Evolutionary conservation across 164 flowering plant species (phyloP).

Genomic region (Berberis vulgaris): DNA sequence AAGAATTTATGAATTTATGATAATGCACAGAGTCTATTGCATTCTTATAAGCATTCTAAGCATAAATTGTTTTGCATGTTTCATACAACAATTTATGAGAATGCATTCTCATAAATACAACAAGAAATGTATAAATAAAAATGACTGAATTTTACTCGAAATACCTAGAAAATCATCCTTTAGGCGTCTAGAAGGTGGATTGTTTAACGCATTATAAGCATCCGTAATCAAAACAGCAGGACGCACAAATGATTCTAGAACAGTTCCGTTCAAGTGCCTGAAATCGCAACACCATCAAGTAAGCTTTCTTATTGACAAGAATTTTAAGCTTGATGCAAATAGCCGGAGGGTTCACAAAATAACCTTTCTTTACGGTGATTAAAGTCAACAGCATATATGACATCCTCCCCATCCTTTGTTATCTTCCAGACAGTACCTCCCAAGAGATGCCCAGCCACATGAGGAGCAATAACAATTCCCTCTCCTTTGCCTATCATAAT

Average conservation of each 20-base stretch:
- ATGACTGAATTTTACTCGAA: background rate
- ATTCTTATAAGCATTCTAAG: no score
- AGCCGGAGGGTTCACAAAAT: background rate
- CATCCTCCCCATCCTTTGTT: conserved; percentile 96
- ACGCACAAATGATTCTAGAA: conserved; percentile 72
- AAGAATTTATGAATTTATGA: no score
- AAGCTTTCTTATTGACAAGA: background rate
- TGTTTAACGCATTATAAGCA: conserved; percentile 90
- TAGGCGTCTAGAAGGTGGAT: conserved; percentile 74
- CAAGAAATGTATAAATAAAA: background rate
- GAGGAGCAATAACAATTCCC: conserved; percentile 94
- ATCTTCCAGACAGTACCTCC: conserved; percentile 97
- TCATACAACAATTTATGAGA: no score
- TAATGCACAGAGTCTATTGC: no score
- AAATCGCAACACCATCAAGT: conserved; percentile 9
- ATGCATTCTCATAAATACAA: background rate
- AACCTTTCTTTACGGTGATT: conserved; percentile 96
- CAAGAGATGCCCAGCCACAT: conserved; percentile 94
- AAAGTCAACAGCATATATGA: conserved; percentile 93
- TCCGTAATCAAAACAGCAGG: conserved; percentile 97
- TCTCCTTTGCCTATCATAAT: conserved; percentile 68
- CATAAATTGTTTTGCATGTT: no score
- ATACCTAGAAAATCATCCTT: conserved; percentile 84
- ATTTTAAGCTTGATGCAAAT: background rate
- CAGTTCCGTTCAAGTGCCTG: conserved; percentile 95